Conservation (phyloP, 2,329 filamentous ascomycete species). For the Diaporthe longicolla region DNA sequence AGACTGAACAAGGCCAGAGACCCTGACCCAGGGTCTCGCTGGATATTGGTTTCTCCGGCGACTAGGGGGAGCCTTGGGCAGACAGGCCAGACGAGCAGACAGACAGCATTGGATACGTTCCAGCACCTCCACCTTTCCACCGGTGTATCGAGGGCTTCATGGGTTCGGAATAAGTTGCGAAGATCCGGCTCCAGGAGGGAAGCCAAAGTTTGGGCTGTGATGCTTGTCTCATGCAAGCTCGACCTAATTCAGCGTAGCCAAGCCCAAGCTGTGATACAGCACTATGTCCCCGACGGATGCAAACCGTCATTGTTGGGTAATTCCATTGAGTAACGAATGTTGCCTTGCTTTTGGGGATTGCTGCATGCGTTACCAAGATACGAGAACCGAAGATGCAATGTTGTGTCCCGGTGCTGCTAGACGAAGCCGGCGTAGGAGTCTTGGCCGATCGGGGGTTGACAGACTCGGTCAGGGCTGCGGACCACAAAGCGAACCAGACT, state of each 20-base stretch:
- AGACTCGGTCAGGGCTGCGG: slow-evolving; percentile 14
- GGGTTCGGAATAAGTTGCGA: slow-evolving; percentile 23
- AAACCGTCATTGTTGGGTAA: slow-evolving; percentile 21
- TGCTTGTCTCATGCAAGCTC: slow-evolving; percentile 33
- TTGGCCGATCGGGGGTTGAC: slow-evolving; percentile 20
- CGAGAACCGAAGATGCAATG: slow-evolving; percentile 11
- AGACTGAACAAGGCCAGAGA: neutral
- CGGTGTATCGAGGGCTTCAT: slow-evolving; percentile 1
- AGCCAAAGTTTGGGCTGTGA: slow-evolving; percentile 20
- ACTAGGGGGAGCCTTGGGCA: neutral
- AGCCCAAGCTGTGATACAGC: slow-evolving; percentile 26
- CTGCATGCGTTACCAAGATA: slow-evolving; percentile 24
- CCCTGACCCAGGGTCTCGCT: slow-evolving; percentile 16
- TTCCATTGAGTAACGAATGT: neutral
- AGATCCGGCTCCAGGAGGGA: slow-evolving; percentile 16
- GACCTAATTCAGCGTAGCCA: slow-evolving; percentile 29
- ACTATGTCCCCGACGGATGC: slow-evolving; percentile 17
- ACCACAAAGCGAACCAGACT: neutral
- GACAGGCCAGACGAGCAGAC: slow-evolving; percentile 1
- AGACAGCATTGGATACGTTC: neutral
- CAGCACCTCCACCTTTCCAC: neutral
- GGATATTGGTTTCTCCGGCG: slow-evolving; percentile 27
- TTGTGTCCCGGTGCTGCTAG: neutral
- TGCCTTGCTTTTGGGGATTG: neutral
- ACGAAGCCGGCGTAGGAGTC: slow-evolving; percentile 11